Evolutionary conservation across 495 filamentous ascomycete species (phyloP).

Genomic region (Pyronema domesticum): DNA sequence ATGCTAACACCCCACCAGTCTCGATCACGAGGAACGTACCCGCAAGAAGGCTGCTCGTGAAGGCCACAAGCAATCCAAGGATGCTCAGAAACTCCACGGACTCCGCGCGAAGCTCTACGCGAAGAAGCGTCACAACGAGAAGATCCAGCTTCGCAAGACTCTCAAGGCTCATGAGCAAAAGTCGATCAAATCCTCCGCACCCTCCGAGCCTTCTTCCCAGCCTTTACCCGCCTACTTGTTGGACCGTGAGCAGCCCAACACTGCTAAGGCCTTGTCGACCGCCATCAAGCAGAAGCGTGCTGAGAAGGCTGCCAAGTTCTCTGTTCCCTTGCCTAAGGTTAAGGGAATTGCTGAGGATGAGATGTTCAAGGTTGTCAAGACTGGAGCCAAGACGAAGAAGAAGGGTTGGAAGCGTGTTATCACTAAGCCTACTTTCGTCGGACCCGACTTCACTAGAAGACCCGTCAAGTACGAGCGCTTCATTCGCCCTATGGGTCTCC

Average conservation of each 20-base stretch:
- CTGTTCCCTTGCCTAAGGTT: constrained; percentile 85
- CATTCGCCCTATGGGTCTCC: constrained; percentile 59
- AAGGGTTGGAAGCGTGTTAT: constrained; percentile 90
- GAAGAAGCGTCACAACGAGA: constrained; percentile 84
- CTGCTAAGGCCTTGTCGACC: constrained; percentile 70
- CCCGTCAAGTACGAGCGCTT: constrained; percentile 93
- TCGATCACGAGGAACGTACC: constrained; percentile 79
- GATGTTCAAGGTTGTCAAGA: constrained; percentile 96
- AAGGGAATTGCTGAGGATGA: constrained; percentile 89
- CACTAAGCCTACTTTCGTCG: constrained; percentile 81
- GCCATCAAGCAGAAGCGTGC: constrained; percentile 77
- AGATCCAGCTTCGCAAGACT: constrained; percentile 97
- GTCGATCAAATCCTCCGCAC: constrained; percentile 81
- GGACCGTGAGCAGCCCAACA: constrained; percentile 66
- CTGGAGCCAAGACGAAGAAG: constrained; percentile 46
- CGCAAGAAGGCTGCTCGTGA: constrained; percentile 82
- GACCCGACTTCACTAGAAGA: constrained; percentile 74
- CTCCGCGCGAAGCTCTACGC: constrained; percentile 86
- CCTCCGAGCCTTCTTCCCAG: constrained; percentile 49
- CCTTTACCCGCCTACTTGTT: constrained; percentile 78
- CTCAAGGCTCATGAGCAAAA: constrained; percentile 89
- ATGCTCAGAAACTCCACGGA: constrained; percentile 82
- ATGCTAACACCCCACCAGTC: constrained; percentile 23
- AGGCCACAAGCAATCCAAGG: constrained; percentile 61
- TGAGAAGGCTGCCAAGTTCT: constrained; percentile 92